Base-by-base conservation (phyloP, 495 filamentous ascomycete genomes). In the Penicillium paxilli region DNA sequence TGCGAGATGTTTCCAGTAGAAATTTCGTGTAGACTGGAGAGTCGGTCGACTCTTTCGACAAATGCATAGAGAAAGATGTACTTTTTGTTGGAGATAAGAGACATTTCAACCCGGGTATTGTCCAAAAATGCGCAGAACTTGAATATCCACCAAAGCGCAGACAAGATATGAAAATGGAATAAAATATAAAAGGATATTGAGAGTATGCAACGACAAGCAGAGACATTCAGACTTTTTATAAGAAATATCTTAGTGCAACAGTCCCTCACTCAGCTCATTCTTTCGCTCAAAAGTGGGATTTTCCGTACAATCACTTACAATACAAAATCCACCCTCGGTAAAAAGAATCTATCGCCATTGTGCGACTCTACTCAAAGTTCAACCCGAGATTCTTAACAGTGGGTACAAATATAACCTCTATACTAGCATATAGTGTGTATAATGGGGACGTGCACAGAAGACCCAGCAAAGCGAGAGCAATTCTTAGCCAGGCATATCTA, bases 301-400 rank as follows among this genome's bases (percentile, higher is more conserved):
- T 17, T 11, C 24, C 14, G 40, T 37, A 51, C 8, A 30, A 16
- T 32, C n/a, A 40, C 35, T 44, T 44, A 40, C 16, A 42, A 41
- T 44, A 51, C 23, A 51, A 30, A n/a, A 23, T 44, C 49, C 38
- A 44, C 24, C n/a, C 24, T 51, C 23, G 38, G 47, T 33, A 24
- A 47, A 47, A 26, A 9, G 23, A 33, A 28, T 50, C 23, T 5
- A 40, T 41, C 9, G 16, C 9, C 47, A 28, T 17, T 23, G 16
- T 26, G 9, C 22, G 32, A 50, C 40, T 44, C 21, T 17, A 42
- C 19, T 16, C 24, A 38, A 21, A 33, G 38, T 19, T 22, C 19
- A 20, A 16, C 25, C 3, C 19, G 16, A 32, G 4, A 25, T 2
- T 32, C 10, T 12, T 11, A 5, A 5, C 35, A 19, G 35, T 38